A percentile compares a stretch with the other conserved stretches of the same genome.
phyloP scores from a whole-genome alignment of 1,139 yeast species.

The Suhomyces guaymorum region DNA sequence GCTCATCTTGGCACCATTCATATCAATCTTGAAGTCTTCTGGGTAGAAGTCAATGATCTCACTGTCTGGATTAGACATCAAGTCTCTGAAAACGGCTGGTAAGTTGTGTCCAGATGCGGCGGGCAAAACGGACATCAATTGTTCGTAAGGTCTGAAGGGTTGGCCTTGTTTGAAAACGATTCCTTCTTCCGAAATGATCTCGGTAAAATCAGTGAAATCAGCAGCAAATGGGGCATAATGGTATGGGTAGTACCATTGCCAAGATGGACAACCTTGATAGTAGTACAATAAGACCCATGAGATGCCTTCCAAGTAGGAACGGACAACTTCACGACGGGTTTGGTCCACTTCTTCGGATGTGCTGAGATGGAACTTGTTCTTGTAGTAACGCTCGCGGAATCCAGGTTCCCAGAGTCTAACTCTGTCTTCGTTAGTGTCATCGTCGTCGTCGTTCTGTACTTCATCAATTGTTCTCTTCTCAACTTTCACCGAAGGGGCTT shows the following conservation, averaged over 20 bases:
- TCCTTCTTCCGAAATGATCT: conserved; percentile 50
- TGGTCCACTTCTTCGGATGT: conserved; percentile 56
- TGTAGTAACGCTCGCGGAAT: conserved; percentile 78
- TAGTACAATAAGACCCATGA: conserved; percentile 93
- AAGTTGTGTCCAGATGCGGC: conserved; percentile 94
- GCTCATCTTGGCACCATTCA: conserved; percentile 92
- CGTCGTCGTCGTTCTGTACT: conserved; percentile 1
- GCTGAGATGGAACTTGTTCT: conserved; percentile 64
- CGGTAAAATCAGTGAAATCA: conserved; percentile 64
- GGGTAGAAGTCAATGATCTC: conserved; percentile 93
- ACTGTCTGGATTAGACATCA: conserved; percentile 80
- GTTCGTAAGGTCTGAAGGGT: conserved; percentile 94
- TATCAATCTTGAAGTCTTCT: conserved; percentile 82
- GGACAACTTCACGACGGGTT: conserved; percentile 62
- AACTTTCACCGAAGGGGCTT: conserved; percentile 1
- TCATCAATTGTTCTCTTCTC: conserved; percentile 2
- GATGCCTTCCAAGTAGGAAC: conserved; percentile 86
- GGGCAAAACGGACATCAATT: conserved; percentile 95
- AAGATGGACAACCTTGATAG: conserved; percentile 96
- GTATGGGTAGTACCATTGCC: conserved; percentile 98
- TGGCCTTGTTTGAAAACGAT: conserved; percentile 67
- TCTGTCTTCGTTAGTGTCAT: conserved; percentile 43
- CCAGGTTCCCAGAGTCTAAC: conserved; percentile 87
- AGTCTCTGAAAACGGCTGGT: conserved; percentile 78
- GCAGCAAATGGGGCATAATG: conserved; percentile 98